Evolutionary conservation across 2,329 filamentous ascomycete species (phyloP).

Genomic region (Pseudogymnoascus sp.): DNA sequence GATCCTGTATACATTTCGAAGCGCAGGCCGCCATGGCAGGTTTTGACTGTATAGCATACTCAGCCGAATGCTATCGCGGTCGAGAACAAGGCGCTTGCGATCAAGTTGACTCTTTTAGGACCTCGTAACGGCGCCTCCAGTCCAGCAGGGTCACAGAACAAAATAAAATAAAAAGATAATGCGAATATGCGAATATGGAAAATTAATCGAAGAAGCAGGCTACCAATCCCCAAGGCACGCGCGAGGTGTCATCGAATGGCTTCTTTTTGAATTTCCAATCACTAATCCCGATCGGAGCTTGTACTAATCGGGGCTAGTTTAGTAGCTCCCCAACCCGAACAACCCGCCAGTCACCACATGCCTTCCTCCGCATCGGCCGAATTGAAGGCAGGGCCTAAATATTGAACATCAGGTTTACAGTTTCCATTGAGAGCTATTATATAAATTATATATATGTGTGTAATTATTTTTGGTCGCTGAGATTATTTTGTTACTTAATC

Average conservation of each 20-base stretch:
- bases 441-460: not conserved
- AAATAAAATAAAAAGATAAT: slow-evolving; percentile 3
- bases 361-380: not conserved
- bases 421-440: not conserved
- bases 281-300: slow-evolving; percentile 4
- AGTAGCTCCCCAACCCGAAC: not conserved
- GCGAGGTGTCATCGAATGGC: slow-evolving; percentile 4
- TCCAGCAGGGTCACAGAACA: not conserved
- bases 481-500: not conserved
- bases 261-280: slow-evolving; percentile 7
- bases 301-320: not conserved
- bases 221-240: slow-evolving; percentile 6
- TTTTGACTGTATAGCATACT: slow-evolving; percentile 58
- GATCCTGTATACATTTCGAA: slow-evolving; percentile 21
- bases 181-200: slow-evolving; percentile 5
- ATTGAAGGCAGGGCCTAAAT: not conserved
- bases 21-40: slow-evolving; percentile 56
- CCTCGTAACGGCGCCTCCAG: not conserved
- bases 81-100: not conserved
- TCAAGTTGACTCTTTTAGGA: not conserved
- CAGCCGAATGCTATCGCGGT: slow-evolving; percentile 8
- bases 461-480: not conserved
- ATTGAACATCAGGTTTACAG: not conserved
- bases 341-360: not conserved
- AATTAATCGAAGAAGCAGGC: slow-evolving; percentile 1